phyloP scores from a whole-genome alignment of 352 stramenopile species.

The Phytophthora colocasiae region DNA sequence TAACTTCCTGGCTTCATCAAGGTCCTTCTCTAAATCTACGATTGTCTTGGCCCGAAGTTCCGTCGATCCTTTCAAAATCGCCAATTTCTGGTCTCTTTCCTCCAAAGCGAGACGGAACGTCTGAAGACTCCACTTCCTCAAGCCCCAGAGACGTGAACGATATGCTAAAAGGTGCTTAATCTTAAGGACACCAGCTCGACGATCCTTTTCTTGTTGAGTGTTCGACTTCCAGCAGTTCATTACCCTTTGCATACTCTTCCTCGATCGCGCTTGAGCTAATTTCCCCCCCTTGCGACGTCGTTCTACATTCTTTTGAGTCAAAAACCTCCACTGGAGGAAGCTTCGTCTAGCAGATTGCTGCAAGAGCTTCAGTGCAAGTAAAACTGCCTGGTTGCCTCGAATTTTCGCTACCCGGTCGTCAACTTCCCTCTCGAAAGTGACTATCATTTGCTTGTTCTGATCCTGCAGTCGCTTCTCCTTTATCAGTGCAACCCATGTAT shows the following conservation, averaged over 20 bases:
- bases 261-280: background rate
- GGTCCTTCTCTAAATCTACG: constrained; percentile 10
- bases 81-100: constrained; percentile 14
- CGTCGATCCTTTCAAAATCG: constrained; percentile 5
- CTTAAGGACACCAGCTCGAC: constrained; percentile 2
- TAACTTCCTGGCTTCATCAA: constrained; percentile 2
- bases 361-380: constrained; percentile 24
- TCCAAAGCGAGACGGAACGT: constrained; percentile 24
- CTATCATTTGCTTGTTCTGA: constrained; percentile 15
- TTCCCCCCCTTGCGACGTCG: constrained; percentile 1
- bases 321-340: constrained; percentile 24
- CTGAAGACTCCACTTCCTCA: constrained; percentile 30
- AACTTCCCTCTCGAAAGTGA: constrained; percentile 16
- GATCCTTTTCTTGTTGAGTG: constrained; percentile 1
- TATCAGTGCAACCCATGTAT: constrained; percentile 37
- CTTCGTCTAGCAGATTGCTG: constrained; percentile 23
- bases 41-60: constrained; percentile 7
- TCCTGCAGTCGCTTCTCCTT: constrained; percentile 18
- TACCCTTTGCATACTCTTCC: constrained; percentile 1
- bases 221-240: constrained; percentile 22
- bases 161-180: constrained; percentile 9
- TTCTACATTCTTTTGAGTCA: constrained; percentile 4
- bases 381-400: constrained; percentile 17
- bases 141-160: constrained; percentile 11
- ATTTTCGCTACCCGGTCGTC: constrained; percentile 23